Evolutionary conservation across 2,329 filamentous ascomycete genomes (phyloP), one percentile per base, ranked within the genome.

Genomic region (Paraphaeosphaeria minitans): DNA sequence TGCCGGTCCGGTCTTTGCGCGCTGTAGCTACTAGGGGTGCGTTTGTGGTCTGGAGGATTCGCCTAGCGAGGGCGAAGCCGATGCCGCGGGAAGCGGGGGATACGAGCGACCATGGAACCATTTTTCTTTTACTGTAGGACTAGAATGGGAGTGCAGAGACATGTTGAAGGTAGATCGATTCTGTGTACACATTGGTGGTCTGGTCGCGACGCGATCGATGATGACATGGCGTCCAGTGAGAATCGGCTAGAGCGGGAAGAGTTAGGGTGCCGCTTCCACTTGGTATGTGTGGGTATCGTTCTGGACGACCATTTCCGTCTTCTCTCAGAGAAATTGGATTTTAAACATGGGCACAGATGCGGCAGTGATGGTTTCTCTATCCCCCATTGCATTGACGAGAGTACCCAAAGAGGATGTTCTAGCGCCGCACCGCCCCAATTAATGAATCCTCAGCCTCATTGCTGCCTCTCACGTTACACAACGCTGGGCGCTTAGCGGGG

Each of bases 31-130:
- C 79, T 22, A 89, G 78, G 0, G 87, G 86, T 14, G 85, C 77
- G 29, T 78, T 78, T 8, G 86, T 87, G 10, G 82, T 85, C 55
- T 80, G 75, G 8, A 89, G 78, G 7, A 90, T 75, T 56, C 83
- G 82, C 52, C 85, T 81, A 1, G 85, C 83, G 29, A 90, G 77
- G 43, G 86, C 83, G 61, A 87, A 83, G 16, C 87, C 87, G 64
- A 89, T 85, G 62, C 87, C 87, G 62, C 86, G 79, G 8, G 85
- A 89, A 31, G 86, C 83, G 2, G 87, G 87, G 13, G 82, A 83
- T 6, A 86, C 78, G 19, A 86, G 72, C 16, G 77, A 77, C 80
- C 81, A 83, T 14, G 80, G 80, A 53, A 74, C 71, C 80, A 82
- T 81, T 46, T 16, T 54, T 53, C 21, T 16, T 22, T 12, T 24